These are phyloP conservation scores for Theobroma grandiflorum DNA, from an alignment of 441 rosid genomes.

Conservation along the genomic window DNA sequence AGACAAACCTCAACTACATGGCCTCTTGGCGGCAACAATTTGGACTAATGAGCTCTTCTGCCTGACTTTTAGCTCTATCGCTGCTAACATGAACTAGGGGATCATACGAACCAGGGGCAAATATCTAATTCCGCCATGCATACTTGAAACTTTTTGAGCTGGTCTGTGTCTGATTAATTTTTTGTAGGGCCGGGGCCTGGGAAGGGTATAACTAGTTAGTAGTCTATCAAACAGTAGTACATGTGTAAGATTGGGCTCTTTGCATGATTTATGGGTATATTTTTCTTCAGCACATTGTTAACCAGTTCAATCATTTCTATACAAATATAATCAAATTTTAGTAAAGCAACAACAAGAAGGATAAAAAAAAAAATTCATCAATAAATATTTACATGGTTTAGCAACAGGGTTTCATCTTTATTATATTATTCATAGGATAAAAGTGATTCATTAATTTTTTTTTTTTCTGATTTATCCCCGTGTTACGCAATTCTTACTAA, in stretches of 20 bases:
- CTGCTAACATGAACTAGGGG: background rate
- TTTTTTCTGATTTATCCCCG: too few relatives aligned
- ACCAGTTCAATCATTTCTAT: background rate
- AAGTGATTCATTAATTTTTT: too few relatives aligned
- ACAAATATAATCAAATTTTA: background rate
- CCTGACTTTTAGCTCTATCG: background rate
- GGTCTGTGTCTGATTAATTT: background rate
- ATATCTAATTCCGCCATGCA: background rate
- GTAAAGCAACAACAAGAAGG: background rate
- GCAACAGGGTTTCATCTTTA: too few relatives aligned
- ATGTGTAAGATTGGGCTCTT: constrained; percentile 4
- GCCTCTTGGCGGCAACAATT: background rate
- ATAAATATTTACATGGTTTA: too few relatives aligned
- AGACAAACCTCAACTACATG: background rate
- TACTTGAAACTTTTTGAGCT: background rate
- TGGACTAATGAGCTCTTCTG: background rate
- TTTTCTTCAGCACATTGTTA: background rate
- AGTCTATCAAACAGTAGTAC: background rate
- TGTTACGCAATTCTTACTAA: too few relatives aligned
- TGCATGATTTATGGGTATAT: background rate
- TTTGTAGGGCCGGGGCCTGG: background rate
- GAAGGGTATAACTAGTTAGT: background rate
- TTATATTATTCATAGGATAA: too few relatives aligned
- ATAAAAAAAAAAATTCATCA: too few relatives aligned
- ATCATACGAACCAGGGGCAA: background rate